A percentile compares a stretch with the other conserved stretches of the same genome.
phyloP scores from a whole-genome alignment of 805 yeast genomes.

The Candida bentonensis region DNA sequence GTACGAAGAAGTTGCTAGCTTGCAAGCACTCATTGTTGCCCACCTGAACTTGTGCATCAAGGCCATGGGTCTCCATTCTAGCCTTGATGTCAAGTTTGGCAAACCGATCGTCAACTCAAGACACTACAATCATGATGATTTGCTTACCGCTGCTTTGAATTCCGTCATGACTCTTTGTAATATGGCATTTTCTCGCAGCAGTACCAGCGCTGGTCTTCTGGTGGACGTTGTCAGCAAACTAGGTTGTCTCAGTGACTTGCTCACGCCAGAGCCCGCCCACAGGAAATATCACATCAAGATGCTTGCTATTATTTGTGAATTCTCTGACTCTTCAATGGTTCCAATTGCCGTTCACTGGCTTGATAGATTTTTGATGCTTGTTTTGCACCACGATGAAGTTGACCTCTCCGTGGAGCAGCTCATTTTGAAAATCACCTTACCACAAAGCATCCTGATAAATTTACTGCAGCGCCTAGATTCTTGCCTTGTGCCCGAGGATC shows the following conservation, averaged over 20 bases:
- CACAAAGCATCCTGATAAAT: background rate
- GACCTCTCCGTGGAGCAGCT: background rate
- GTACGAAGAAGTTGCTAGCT: background rate
- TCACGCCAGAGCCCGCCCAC: background rate
- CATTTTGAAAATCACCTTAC: background rate
- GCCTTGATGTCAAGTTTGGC: background rate
- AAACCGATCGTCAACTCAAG: background rate
- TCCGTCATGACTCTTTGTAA: background rate
- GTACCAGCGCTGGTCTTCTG: background rate
- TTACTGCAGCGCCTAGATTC: background rate
- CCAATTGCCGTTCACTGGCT: background rate
- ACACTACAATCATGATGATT: background rate
- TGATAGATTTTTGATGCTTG: background rate
- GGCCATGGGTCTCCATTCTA: background rate
- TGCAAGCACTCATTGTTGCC: background rate
- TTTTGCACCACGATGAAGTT: background rate
- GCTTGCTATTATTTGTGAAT: background rate
- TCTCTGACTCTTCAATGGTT: background rate
- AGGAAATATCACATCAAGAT: background rate
- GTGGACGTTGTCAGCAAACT: background rate
- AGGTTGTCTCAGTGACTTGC: background rate
- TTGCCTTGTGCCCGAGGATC: background rate
- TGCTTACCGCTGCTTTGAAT: background rate
- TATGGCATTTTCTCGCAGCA: background rate
- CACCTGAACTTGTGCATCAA: background rate